phyloP scores from a whole-genome alignment of 2,329 filamentous ascomycete genomes.

The Coniochaeta ligniaria region DNA sequence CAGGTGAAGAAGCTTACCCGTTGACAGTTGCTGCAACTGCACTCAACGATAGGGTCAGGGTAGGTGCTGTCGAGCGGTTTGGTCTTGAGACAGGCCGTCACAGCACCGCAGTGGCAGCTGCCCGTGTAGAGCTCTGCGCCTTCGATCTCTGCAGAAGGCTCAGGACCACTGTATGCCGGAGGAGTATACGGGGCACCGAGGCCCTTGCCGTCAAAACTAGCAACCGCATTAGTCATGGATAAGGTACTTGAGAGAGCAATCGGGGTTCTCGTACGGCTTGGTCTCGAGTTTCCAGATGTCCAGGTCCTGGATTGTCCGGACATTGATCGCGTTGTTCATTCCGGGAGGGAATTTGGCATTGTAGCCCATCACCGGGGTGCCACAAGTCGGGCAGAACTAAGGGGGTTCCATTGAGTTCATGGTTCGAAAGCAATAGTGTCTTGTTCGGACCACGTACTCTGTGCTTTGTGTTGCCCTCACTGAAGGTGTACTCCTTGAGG shows the following conservation, averaged over 20 bases:
- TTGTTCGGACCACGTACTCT: slow-evolving; percentile 22
- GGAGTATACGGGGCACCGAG: slow-evolving; percentile 24
- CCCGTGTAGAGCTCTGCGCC: slow-evolving; percentile 36
- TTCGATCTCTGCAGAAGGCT: slow-evolving; percentile 29
- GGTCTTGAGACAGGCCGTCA: slow-evolving; percentile 32
- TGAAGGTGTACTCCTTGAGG: slow-evolving; percentile 38
- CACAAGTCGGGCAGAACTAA: slow-evolving; percentile 47
- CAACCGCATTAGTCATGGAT: slow-evolving; percentile 15
- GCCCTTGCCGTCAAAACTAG: slow-evolving; percentile 22
- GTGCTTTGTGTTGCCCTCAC: slow-evolving; percentile 25
- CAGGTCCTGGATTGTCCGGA: slow-evolving; percentile 34
- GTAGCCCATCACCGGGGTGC: slow-evolving; percentile 33
- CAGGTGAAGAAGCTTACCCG: slow-evolving; percentile 21
- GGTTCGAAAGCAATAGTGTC: neutral
- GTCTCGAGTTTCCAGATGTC: slow-evolving; percentile 32
- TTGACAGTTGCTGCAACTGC: slow-evolving; percentile 44
- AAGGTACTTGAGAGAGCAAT: neutral
- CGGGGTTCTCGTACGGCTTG: slow-evolving; percentile 21
- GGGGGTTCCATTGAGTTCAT: slow-evolving; percentile 1
- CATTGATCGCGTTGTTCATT: slow-evolving; percentile 1
- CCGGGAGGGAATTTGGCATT: neutral
- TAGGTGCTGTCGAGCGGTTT: slow-evolving; percentile 27
- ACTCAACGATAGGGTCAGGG: slow-evolving; percentile 26
- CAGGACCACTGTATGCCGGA: slow-evolving; percentile 7
- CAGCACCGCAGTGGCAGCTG: slow-evolving; percentile 45